These are phyloP conservation scores for Kluyveromyces nonfermentans DNA, from an alignment of 805 yeast species.

Conservation along the genomic window DNA sequence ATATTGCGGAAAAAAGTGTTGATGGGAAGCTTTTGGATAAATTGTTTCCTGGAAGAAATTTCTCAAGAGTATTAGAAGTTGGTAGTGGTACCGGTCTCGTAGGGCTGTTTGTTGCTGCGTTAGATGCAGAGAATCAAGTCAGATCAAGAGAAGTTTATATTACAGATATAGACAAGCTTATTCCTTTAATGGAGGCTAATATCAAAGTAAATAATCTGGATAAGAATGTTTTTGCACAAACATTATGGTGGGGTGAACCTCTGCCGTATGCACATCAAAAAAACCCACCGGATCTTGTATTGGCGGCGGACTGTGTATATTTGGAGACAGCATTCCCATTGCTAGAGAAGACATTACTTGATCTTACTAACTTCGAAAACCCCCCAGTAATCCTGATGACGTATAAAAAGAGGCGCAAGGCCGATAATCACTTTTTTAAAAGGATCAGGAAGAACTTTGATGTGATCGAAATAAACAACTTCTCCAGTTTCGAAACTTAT, in stretches of 20 bases:
- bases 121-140: constrained; percentile 8
- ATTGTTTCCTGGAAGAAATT: background rate
- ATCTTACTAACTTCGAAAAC: constrained; percentile 29
- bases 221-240: constrained; percentile 32
- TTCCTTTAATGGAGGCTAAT: constrained; percentile 40
- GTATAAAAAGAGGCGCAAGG: constrained; percentile 46
- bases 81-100: constrained; percentile 55
- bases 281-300: constrained; percentile 34
- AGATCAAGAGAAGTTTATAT: constrained; percentile 32
- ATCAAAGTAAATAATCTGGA: constrained; percentile 33
- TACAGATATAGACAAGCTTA: constrained; percentile 41
- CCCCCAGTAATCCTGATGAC: constrained; percentile 41
- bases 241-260: constrained; percentile 36
- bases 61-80: constrained; percentile 36
- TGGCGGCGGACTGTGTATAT: constrained; percentile 57
- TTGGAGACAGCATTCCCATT: constrained; percentile 45
- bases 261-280: constrained; percentile 4
- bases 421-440: constrained; percentile 26
- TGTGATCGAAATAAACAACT: constrained; percentile 26
- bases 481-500: constrained; percentile 29
- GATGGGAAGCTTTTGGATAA: constrained; percentile 5
- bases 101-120: constrained; percentile 32
- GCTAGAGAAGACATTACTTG: constrained; percentile 39
- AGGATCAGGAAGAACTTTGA: constrained; percentile 28
- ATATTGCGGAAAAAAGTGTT: constrained; percentile 28